Percentiles rank a stretch among this genome's conserved stretches.
Conservation (phyloP, 768 basidiomycete genomes). For the Mycena crocata region DNA sequence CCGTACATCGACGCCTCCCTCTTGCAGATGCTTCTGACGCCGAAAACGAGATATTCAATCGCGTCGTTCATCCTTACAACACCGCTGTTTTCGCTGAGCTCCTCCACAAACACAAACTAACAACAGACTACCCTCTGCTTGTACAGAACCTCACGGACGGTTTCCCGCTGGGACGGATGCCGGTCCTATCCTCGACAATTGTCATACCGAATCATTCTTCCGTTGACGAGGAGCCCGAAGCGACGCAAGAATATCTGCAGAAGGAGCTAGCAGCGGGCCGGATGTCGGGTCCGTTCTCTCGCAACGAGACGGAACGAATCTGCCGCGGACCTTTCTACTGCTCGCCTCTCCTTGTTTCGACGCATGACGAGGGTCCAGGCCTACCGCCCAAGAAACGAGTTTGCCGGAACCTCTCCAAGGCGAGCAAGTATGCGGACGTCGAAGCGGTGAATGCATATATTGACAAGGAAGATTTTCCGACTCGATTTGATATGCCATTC, state of each 20-base stretch:
- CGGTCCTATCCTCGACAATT: not conserved
- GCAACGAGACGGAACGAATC: constrained; percentile 8
- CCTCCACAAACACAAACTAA: constrained; percentile 38
- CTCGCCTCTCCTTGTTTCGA: constrained; percentile 38
- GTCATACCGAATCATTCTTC: constrained; percentile 31
- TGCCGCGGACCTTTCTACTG: constrained; percentile 40
- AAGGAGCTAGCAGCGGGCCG: not conserved
- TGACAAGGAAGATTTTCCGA: not conserved
- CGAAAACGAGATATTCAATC: constrained; percentile 35
- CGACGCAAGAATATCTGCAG: not conserved
- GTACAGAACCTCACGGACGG: constrained; percentile 42
- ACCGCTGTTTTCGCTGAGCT: constrained; percentile 38
- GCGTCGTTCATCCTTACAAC: constrained; percentile 47
- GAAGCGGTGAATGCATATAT: constrained; percentile 11
- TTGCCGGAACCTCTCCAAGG: constrained; percentile 28
- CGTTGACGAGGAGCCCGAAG: not conserved
- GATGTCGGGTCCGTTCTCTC: constrained; percentile 29
- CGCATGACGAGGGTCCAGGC: not conserved
- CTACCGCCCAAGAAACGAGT: constrained; percentile 16
- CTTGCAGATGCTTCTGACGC: not conserved
- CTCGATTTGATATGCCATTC: not conserved
- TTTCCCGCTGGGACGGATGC: constrained; percentile 23
- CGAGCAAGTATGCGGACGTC: not conserved
- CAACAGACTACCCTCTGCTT: constrained; percentile 42
- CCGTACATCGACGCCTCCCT: constrained; percentile 31